A percentile compares a stretch with the other conserved stretches of the same genome.
phyloP scores from a whole-genome alignment of 2,329 filamentous ascomycete genomes.

The Aspergillus flavus region DNA sequence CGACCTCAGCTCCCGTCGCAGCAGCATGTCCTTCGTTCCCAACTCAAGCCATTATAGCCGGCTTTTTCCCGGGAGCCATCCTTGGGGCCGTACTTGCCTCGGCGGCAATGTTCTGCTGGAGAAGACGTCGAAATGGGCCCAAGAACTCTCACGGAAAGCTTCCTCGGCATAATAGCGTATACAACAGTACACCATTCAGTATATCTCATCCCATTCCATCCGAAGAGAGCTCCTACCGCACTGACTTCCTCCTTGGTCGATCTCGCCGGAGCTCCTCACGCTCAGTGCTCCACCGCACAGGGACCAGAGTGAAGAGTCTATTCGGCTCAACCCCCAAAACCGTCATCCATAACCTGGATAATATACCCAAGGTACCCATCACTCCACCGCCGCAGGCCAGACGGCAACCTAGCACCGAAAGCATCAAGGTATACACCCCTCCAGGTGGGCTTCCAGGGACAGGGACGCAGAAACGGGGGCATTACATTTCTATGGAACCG shows the following conservation, averaged over 20 bases:
- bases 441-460: constrained; percentile 34
- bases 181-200: constrained; percentile 34
- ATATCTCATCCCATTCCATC: constrained; percentile 49
- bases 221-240: constrained; percentile 45
- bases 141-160: constrained; percentile 23
- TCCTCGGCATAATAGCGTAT: constrained; percentile 33
- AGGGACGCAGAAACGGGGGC: constrained; percentile 29
- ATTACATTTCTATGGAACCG: constrained; percentile 30
- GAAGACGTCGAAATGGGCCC: constrained; percentile 29
- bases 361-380: constrained; percentile 21
- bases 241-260: constrained; percentile 46
- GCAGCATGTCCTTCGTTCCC: constrained; percentile 42
- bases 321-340: constrained; percentile 31
- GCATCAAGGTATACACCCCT: constrained; percentile 51
- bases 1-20: constrained; percentile 15
- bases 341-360: constrained; percentile 20
- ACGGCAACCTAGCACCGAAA: constrained; percentile 45
- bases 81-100: constrained; percentile 55
- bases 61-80: constrained; percentile 51
- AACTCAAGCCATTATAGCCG: constrained; percentile 43
- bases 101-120: constrained; percentile 48
- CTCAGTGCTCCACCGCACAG: constrained; percentile 38
- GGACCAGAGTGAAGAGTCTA: constrained; percentile 40
- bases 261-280: constrained; percentile 27
- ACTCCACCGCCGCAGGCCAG: constrained; percentile 25